Percentiles rank a stretch among this genome's conserved stretches.
Conservation (phyloP, 768 basidiomycete species). For the Naganishia kalamii region DNA sequence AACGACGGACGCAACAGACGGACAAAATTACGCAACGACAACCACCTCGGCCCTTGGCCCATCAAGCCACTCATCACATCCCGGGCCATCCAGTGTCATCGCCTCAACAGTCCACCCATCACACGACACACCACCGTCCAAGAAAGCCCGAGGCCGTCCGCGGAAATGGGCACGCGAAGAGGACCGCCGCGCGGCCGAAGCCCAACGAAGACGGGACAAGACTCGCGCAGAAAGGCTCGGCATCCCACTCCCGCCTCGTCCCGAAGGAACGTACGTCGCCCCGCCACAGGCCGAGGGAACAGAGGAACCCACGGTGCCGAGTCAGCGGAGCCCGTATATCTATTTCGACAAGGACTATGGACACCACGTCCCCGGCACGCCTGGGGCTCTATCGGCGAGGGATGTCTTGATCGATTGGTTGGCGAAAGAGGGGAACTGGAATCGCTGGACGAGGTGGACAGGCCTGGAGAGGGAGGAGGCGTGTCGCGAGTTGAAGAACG, state of each 20-base stretch:
- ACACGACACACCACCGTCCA: not conserved
- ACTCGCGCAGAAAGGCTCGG: not conserved
- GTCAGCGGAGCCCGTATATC: conserved; percentile 2
- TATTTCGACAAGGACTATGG: conserved; percentile 12
- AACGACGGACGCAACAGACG: not conserved
- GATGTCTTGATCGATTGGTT: conserved; percentile 10
- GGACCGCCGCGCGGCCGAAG: conserved; percentile 6
- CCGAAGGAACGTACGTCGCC: not conserved
- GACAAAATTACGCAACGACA: not conserved
- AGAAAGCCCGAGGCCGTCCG: not conserved
- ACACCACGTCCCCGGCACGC: not conserved
- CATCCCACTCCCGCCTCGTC: not conserved
- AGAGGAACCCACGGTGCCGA: not conserved
- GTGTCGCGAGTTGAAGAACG: not conserved
- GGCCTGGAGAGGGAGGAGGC: not conserved
- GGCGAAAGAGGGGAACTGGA: not conserved
- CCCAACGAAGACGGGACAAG: conserved; percentile 5
- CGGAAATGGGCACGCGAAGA: conserved; percentile 7
- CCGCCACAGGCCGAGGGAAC: not conserved
- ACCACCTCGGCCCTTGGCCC: not conserved
- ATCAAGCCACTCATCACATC: not conserved
- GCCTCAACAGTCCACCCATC: not conserved
- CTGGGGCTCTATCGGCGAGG: not conserved
- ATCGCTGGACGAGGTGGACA: not conserved
- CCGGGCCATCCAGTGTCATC: not conserved